These are phyloP conservation scores for Paecilomyces formosus DNA, from an alignment of 2,329 filamentous ascomycete genomes.

Conservation along the genomic window DNA sequence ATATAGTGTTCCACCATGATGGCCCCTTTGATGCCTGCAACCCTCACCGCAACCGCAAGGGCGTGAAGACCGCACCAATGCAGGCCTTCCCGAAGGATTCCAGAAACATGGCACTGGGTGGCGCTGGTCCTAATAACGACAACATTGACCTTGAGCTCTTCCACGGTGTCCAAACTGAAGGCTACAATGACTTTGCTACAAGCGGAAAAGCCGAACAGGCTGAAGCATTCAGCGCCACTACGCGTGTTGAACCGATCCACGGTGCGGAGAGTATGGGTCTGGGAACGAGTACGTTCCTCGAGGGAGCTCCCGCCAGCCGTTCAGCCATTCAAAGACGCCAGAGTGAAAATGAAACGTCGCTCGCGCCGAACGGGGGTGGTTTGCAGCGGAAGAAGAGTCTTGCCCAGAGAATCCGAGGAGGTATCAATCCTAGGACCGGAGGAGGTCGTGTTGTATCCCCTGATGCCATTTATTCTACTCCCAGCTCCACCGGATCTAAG, in stretches of 20 bases:
- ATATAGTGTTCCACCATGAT: slow-evolving; percentile 87
- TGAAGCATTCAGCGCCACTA: slow-evolving; percentile 58
- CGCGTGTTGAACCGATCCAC: slow-evolving; percentile 65
- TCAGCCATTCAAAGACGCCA: slow-evolving; percentile 70
- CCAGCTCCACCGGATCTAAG: slow-evolving; percentile 18
- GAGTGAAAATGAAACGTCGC: slow-evolving; percentile 53
- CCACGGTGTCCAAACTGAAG: slow-evolving; percentile 78
- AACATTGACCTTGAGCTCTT: slow-evolving; percentile 81
- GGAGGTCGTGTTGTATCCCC: slow-evolving; percentile 54
- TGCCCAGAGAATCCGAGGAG: slow-evolving; percentile 76
- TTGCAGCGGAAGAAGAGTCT: slow-evolving; percentile 89
- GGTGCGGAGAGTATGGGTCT: slow-evolving; percentile 77
- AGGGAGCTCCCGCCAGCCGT: slow-evolving; percentile 81
- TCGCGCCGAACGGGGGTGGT: slow-evolving; percentile 46
- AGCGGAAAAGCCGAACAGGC: slow-evolving; percentile 34
- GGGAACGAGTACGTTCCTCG: slow-evolving; percentile 90
- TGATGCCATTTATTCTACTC: slow-evolving; percentile 34
- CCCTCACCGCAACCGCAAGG: slow-evolving; percentile 83
- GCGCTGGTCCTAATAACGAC: slow-evolving; percentile 73
- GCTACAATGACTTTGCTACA: slow-evolving; percentile 69
- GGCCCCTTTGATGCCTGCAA: slow-evolving; percentile 96
- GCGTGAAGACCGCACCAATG: slow-evolving; percentile 80
- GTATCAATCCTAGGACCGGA: slow-evolving; percentile 58
- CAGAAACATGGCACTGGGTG: slow-evolving; percentile 84
- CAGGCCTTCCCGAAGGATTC: slow-evolving; percentile 91